Conservation (phyloP, 371 early-diverging fungal genomes). For the Coemansia sp. region DNA sequence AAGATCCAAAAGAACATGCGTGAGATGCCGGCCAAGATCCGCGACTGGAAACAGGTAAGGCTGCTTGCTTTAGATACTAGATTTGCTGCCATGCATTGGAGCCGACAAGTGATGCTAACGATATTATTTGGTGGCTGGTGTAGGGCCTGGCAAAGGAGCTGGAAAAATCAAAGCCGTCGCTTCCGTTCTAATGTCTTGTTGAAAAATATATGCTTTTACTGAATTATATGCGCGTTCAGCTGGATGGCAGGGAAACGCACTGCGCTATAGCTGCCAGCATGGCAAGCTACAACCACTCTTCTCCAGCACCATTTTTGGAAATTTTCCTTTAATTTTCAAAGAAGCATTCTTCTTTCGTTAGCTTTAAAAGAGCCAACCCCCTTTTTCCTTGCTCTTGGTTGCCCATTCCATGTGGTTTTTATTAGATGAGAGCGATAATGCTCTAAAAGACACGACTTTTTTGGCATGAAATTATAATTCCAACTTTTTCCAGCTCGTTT, state of each 20-base stretch:
- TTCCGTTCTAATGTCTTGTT: constrained; percentile 36
- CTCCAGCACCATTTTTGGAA: too few species aligned
- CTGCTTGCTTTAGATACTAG: too few species aligned
- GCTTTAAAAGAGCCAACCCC: neutral
- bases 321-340: neutral
- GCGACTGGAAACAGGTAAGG: constrained; percentile 53
- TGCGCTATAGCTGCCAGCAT: too few species aligned
- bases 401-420: too few species aligned
- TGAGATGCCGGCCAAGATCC: constrained; percentile 55
- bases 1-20: constrained; percentile 48
- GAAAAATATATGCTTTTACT: neutral
- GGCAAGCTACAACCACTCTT: too few species aligned
- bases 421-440: too few species aligned
- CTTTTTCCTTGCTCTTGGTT: too few species aligned
- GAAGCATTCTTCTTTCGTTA: neutral
- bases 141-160: constrained; percentile 47
- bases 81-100: too few species aligned
- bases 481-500: too few species aligned
- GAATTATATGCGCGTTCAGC: neutral
- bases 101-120: too few species aligned
- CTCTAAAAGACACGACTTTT: constrained; percentile 27
- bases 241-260: neutral
- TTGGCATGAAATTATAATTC: constrained; percentile 35
- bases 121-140: neutral
- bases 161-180: constrained; percentile 32